A percentile compares a stretch with the other conserved stretches of the same genome.
Conservation (phyloP, 2,329 filamentous ascomycete genomes). For the Phyllosticta citriasiana region DNA sequence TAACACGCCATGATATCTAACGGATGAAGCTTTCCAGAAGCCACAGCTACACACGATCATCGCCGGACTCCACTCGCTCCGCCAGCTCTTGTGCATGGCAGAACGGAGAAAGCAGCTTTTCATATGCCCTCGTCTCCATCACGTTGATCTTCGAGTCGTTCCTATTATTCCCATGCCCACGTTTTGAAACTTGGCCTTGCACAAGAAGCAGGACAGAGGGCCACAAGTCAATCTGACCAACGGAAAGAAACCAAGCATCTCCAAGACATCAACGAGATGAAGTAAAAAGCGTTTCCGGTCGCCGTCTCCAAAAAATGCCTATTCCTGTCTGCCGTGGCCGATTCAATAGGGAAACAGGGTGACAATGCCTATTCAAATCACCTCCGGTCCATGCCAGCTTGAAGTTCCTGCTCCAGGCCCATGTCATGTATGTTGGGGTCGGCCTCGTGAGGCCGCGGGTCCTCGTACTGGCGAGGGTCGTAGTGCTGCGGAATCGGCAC, state of each 20-base stretch:
- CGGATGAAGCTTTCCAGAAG: background rate
- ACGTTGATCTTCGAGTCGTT: background rate
- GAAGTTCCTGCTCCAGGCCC: constrained; percentile 12
- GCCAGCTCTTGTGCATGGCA: background rate
- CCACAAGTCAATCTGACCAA: background rate
- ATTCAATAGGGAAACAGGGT: background rate
- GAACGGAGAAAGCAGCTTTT: background rate
- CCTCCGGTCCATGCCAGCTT: constrained; percentile 11
- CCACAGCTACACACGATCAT: background rate
- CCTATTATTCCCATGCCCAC: background rate
- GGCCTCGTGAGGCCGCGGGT: constrained; percentile 52
- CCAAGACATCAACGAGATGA: background rate
- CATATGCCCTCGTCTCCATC: background rate
- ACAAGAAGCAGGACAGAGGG: background rate
- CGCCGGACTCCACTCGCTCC: background rate
- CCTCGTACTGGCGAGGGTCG: constrained; percentile 47
- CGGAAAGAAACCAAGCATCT: background rate
- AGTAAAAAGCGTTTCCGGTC: background rate
- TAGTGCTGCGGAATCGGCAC: constrained; percentile 55
- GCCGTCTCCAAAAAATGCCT: constrained; percentile 5
- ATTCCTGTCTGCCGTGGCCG: background rate
- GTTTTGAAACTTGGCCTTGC: background rate
- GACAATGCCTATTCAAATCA: background rate
- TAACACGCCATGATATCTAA: background rate
- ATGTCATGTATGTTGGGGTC: constrained; percentile 7